A percentile compares a stretch with the other conserved stretches of the same genome.
These are phyloP conservation scores for Cystoisospora suis DNA, from an alignment of 169 alveolate species.

Conservation along the genomic window DNA sequence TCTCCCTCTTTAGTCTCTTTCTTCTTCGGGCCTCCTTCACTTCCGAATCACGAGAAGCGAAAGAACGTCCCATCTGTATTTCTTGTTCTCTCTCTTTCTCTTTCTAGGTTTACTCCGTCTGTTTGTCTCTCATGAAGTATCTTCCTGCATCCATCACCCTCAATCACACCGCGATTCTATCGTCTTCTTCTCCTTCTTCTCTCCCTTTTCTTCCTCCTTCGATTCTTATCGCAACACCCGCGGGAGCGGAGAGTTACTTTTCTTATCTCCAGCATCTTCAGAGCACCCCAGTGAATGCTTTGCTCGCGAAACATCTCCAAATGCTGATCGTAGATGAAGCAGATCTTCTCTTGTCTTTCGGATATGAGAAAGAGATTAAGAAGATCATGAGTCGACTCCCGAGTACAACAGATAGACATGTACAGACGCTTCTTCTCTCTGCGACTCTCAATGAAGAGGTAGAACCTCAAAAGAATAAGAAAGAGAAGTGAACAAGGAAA, in stretches of 20 bases:
- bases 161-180: conserved; percentile 33
- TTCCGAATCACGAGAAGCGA: too few species aligned
- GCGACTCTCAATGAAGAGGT: conserved; percentile 70
- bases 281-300: background rate
- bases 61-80: too few species aligned
- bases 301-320: conserved; percentile 21
- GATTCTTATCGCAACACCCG: conserved; percentile 65
- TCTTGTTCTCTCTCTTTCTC: background rate
- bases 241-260: conserved; percentile 42
- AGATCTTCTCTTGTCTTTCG: conserved; percentile 67
- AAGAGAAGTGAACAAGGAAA: too few species aligned
- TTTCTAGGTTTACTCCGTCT: conserved; percentile 54
- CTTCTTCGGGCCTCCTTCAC: background rate
- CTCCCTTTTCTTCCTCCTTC: conserved; percentile 53
- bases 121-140: conserved; percentile 29
- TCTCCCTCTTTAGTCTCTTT: background rate
- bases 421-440: conserved; percentile 61
- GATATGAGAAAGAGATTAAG: conserved; percentile 64
- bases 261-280: conserved; percentile 34
- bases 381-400: conserved; percentile 57
- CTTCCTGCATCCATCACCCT: conserved; percentile 43
- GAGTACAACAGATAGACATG: conserved; percentile 44
- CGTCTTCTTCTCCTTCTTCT: background rate
- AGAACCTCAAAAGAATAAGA: too few species aligned
- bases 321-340: conserved; percentile 70